These are phyloP conservation scores for Linum tenue DNA, from an alignment of 345 rosid species.

Conservation along the genomic window DNA sequence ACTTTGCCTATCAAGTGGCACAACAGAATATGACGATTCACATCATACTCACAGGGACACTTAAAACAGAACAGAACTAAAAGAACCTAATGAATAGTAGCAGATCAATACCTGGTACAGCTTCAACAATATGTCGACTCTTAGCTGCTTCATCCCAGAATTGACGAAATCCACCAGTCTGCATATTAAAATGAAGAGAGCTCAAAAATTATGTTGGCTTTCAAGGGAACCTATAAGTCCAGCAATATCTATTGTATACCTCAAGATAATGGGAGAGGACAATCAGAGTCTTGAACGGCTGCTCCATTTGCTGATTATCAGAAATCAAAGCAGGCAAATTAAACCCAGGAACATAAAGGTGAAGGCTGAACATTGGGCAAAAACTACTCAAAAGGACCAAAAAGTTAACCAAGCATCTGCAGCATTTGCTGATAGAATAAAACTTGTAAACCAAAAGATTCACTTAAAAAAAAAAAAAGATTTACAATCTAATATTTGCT, in stretches of 20 bases:
- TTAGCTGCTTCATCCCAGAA: constrained; percentile 97
- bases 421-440: background rate
- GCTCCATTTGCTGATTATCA: constrained; percentile 85
- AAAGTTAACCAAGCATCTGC: background rate
- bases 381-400: constrained; percentile 7
- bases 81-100: background rate
- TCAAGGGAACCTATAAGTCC: background rate
- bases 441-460: background rate
- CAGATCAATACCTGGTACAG: constrained; percentile 62
- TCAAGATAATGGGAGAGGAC: constrained; percentile 92
- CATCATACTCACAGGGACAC: too few relatives aligned
- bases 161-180: constrained; percentile 90
- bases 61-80: too few relatives aligned
- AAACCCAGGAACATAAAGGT: background rate
- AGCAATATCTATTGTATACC: constrained; percentile 31
- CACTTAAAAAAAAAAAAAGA: background rate
- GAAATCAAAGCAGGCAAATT: background rate
- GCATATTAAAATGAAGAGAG: constrained; percentile 9
- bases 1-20: too few relatives aligned
- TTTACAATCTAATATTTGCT: background rate
- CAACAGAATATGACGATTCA: too few relatives aligned
- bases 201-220: constrained; percentile 1
- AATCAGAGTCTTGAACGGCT: constrained; percentile 80
- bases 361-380: background rate
- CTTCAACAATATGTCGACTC: constrained; percentile 81